phyloP scores from a whole-genome alignment of 495 filamentous ascomycete species.

The Neurospora sp. region DNA sequence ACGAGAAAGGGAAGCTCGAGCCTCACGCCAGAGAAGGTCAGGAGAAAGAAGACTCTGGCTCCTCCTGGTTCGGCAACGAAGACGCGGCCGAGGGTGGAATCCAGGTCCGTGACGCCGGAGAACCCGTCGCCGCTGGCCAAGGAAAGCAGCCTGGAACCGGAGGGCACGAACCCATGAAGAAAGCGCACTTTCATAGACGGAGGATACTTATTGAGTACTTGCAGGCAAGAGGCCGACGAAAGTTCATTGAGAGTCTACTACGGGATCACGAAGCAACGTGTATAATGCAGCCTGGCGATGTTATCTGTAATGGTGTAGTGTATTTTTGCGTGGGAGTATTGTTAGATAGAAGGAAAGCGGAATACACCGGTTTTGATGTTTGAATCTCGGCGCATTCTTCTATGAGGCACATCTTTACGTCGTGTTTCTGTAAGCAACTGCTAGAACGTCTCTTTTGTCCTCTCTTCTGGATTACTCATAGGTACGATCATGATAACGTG shows the following conservation, averaged over 20 bases:
- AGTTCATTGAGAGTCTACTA: background rate
- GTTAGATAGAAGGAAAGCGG: background rate
- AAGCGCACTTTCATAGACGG: background rate
- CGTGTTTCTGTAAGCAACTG: background rate
- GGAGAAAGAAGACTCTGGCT: slow-evolving; percentile 31
- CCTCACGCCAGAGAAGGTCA: slow-evolving; percentile 39
- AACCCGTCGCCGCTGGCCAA: slow-evolving; percentile 39
- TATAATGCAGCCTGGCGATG: background rate
- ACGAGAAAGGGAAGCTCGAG: slow-evolving; percentile 36
- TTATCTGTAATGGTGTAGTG: background rate
- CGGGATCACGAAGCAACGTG: background rate
- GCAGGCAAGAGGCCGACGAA: background rate
- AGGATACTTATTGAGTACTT: background rate
- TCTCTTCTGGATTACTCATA: background rate
- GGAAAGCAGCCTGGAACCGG: slow-evolving; percentile 30
- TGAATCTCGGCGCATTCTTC: background rate
- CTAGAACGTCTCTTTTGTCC: background rate
- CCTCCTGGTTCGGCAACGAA: slow-evolving; percentile 17
- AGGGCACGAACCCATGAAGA: background rate
- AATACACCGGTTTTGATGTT: background rate
- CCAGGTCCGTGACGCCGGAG: slow-evolving; percentile 41
- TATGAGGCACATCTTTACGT: background rate
- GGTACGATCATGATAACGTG: background rate
- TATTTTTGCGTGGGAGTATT: background rate
- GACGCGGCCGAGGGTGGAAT: slow-evolving; percentile 31